Evolutionary conservation across 352 stramenopile genomes (phyloP).

Genomic region (Blastocystis sp.): DNA sequence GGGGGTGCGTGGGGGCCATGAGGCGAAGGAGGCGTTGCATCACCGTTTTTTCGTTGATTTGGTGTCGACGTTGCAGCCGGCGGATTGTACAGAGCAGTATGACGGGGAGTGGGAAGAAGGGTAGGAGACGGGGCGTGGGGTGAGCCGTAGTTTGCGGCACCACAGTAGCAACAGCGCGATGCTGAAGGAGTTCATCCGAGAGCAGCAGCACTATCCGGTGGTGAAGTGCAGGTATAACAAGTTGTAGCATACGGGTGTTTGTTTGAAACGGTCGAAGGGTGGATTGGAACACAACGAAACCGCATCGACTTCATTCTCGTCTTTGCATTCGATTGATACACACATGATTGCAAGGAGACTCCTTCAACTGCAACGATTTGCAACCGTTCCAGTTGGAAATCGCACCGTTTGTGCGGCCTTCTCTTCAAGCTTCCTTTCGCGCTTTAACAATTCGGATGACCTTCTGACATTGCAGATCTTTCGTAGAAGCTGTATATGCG

Average conservation of each 20-base stretch:
- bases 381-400: not conserved
- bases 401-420: no score
- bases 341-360: not conserved
- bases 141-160: not conserved
- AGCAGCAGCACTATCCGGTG: slow-evolving; percentile 43
- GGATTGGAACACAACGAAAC: not conserved
- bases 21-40: slow-evolving; percentile 38
- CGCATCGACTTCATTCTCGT: not conserved
- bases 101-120: slow-evolving; percentile 15
- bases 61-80: not conserved
- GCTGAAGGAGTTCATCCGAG: slow-evolving; percentile 6
- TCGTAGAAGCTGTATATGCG: no score
- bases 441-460: no score
- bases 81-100: not conserved
- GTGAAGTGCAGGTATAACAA: slow-evolving; percentile 31
- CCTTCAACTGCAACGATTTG: not conserved
- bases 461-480: no score
- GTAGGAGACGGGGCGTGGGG: not conserved
- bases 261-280: not conserved
- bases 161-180: not conserved
- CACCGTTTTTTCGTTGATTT: slow-evolving; percentile 50
- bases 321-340: not conserved
- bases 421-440: not conserved
- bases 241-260: slow-evolving; percentile 12
- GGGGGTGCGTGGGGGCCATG: not conserved